A percentile compares a stretch with the other conserved stretches of the same genome.
phyloP scores from a whole-genome alignment of 352 stramenopile species.

The Pythium utonaiense region DNA sequence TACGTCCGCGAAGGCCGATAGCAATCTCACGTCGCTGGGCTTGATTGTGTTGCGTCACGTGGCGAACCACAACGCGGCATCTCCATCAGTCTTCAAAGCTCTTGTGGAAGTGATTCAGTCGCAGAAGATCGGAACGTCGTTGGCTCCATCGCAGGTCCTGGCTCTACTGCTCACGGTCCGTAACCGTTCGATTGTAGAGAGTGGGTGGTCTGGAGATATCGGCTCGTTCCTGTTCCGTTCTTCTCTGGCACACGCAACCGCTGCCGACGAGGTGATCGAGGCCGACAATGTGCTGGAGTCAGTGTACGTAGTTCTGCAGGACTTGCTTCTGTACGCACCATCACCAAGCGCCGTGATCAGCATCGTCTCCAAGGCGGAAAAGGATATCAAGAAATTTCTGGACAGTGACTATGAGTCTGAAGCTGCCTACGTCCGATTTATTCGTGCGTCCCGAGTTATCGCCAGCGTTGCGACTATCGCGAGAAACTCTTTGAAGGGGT shows the following conservation, averaged over 20 bases:
- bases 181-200: neutral
- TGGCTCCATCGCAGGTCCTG: slow-evolving; percentile 1
- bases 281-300: neutral
- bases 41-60: slow-evolving; percentile 13
- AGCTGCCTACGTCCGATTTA: slow-evolving; percentile 4
- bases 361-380: neutral
- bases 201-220: slow-evolving; percentile 1
- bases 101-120: neutral
- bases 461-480: neutral
- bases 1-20: neutral
- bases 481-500: neutral
- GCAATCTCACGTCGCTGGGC: neutral
- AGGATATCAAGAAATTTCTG: slow-evolving; percentile 9
- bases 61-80: neutral
- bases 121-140: neutral
- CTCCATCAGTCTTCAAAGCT: neutral
- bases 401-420: neutral
- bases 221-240: slow-evolving; percentile 4
- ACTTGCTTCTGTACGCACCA: slow-evolving; percentile 4
- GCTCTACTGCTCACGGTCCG: slow-evolving; percentile 10
- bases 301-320: neutral
- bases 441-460: slow-evolving; percentile 11
- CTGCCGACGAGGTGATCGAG: neutral
- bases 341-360: neutral
- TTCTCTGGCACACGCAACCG: neutral